Evolutionary conservation across 2,329 filamentous ascomycete genomes (phyloP), one percentile per base, ranked within the genome.

Genomic region (Escovopsis sp.): DNA sequence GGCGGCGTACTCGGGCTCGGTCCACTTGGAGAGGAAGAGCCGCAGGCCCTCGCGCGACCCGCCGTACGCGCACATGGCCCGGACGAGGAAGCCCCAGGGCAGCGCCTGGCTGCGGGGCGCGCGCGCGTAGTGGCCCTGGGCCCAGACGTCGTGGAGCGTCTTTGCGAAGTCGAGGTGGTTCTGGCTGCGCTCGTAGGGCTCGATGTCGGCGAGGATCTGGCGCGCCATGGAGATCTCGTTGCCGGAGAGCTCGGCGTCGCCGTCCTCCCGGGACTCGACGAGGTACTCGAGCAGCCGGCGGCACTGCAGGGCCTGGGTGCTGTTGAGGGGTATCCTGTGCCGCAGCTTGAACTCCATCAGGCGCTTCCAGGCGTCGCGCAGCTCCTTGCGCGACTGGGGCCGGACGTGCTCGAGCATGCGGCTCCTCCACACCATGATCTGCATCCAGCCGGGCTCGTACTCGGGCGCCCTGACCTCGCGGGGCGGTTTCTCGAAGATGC

Each of bases 391-490:
- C 0, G 73, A 59, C 13, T 84, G 86, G 9, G 76, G 72, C 30
- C 85, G 74, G 31, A 78, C 66, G 40, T 73, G 70, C 43, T 83
- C 71, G 40, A 72, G 68, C 49, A 79, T 64, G 45, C 76, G 72
- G 49, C 74, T 74, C 40, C 73, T 66, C 57, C 85, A 72, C 44
- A 83, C 72, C 51, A 83, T 72, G 63, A 94, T 74, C 13, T 71
- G 72, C 48, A 77, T 75, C 53, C 87, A 74, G 41, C 86, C 87
- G 1, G 76, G 81, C 52, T 78, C 82, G 45, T 79, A 65, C 51
- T 78, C 70, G 39, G 78, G 67, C 16, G 75, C 67, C 56, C 76
- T 79, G 35, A 78, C 60, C 43, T 72, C 64, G 44, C 74, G 68
- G 14, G 76, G 70, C 4, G 74, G 63, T 51, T 77, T 76, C 47